These are phyloP conservation scores for Fusarium equiseti DNA, from an alignment of 2,329 filamentous ascomycete genomes.

Conservation along the genomic window DNA sequence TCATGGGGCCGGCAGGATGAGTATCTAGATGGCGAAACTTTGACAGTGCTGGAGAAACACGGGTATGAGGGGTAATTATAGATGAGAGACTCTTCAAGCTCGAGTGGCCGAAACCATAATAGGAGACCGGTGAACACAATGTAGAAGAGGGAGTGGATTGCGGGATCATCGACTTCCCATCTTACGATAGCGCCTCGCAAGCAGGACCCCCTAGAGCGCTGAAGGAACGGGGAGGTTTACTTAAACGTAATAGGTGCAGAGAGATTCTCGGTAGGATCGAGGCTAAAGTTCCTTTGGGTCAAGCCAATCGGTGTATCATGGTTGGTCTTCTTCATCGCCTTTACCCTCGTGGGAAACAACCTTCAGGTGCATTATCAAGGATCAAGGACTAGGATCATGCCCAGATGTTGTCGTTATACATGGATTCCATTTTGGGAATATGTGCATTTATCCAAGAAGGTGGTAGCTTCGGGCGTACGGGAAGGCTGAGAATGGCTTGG, in stretches of 20 bases:
- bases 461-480: constrained; percentile 26
- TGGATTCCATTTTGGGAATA: background rate
- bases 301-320: constrained; percentile 23
- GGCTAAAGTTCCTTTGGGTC: background rate
- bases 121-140: constrained; percentile 18
- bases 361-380: constrained; percentile 13
- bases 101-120: constrained; percentile 6
- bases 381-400: constrained; percentile 27
- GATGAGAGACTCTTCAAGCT: constrained; percentile 1
- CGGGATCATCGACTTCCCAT: constrained; percentile 33
- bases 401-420: constrained; percentile 2
- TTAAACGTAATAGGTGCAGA: background rate
- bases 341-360: background rate
- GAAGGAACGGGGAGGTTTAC: constrained; percentile 5
- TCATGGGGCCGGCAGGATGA: background rate
- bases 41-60: background rate
- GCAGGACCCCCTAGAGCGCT: constrained; percentile 21
- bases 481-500: background rate
- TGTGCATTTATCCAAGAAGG: constrained; percentile 16
- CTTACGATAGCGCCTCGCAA: constrained; percentile 37
- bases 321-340: background rate
- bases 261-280: constrained; percentile 1
- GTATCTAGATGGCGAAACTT: constrained; percentile 12
- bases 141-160: constrained; percentile 31
- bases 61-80: background rate